Base-by-base conservation (phyloP, 768 basidiomycete genomes). In the Collybia sp. region DNA sequence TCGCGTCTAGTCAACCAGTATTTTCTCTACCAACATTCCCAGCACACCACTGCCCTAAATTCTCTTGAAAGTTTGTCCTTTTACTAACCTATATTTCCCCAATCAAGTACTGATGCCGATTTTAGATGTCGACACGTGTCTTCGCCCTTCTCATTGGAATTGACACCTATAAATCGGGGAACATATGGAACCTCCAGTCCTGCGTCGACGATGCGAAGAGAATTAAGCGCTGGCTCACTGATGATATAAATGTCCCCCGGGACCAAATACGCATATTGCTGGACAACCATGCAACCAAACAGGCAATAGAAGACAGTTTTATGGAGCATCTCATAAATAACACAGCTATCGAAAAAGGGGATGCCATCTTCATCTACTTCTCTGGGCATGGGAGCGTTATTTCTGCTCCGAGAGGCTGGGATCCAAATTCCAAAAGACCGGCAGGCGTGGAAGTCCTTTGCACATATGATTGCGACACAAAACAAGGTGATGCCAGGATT, bases 101-200 rank as follows among this genome's bases (percentile, higher is more conserved):
- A 25, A 25, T 8, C 25, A 25, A 8, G 25, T 25, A 25, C 25
- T 25, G 12, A 19, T 45, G 10, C 34, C 15, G 25, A 43, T 33
- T 46, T 41, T 58, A 63, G 50, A 62, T 63, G 57, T 31, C 54
- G 18, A 45, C 52, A 33, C 77, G 74, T 15, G 63, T 83, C 35
- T 87, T 83, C 52, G 82, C 82, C 1, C 73, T 87, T 46, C 66
- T 87, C 52, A 71, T 87, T 49, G 85, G 85, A 35, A 76, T 87
- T 50, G 82, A 86, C 64, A 68, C 70, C 54, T 87, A 87, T 68
- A 76, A 82, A 60, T 82, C 81, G 8, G 74, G 76, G 15, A 58
- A 58, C 20, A 75, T 85, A 19, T 85, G 80, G 82, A 79, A 85
- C 55, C 72, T 85, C 32, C 73, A 80, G 45, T 77, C 80, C 34